A percentile compares a stretch with the other conserved stretches of the same genome.
Conservation (phyloP, 495 filamentous ascomycete genomes). For the Copromyces sp. region DNA sequence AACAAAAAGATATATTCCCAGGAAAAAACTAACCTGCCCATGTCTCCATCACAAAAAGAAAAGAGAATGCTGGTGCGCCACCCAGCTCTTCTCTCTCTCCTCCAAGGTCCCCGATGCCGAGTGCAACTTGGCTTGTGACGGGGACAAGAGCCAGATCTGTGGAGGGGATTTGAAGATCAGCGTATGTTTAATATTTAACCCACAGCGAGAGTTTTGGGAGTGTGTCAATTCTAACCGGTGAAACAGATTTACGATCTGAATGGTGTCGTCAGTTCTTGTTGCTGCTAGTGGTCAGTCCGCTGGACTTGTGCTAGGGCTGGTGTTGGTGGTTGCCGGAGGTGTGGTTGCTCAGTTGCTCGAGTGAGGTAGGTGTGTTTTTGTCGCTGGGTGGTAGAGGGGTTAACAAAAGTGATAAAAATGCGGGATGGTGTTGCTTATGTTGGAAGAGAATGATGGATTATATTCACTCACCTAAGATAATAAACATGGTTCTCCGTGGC, state of each 20-base stretch:
- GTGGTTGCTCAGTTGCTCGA: background rate
- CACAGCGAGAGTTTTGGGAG: background rate
- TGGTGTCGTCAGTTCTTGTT: background rate
- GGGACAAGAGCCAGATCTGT: constrained; percentile 31
- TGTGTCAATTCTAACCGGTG: background rate
- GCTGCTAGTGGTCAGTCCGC: background rate
- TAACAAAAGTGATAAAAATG: background rate
- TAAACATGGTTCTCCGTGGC: too few species aligned
- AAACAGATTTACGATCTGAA: constrained; percentile 6
- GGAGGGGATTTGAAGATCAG: constrained; percentile 34
- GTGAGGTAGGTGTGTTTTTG: background rate
- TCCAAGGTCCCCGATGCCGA: constrained; percentile 21
- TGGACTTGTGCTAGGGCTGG: background rate
- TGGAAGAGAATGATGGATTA: too few species aligned
- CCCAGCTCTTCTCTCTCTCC: constrained; percentile 23
- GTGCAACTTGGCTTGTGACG: constrained; percentile 37
- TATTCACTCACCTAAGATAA: too few species aligned
- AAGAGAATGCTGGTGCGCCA: constrained; percentile 41
- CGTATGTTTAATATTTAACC: constrained; percentile 10
- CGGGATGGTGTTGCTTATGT: background rate
- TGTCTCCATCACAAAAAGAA: too few species aligned
- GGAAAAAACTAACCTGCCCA: too few species aligned
- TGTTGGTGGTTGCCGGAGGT: background rate
- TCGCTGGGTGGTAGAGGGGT: background rate
- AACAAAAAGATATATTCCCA: too few species aligned